Evolutionary conservation across 2,329 filamentous ascomycete species (phyloP), one percentile per base, ranked within the genome.

Genomic region (Aspergillus alliaceus): DNA sequence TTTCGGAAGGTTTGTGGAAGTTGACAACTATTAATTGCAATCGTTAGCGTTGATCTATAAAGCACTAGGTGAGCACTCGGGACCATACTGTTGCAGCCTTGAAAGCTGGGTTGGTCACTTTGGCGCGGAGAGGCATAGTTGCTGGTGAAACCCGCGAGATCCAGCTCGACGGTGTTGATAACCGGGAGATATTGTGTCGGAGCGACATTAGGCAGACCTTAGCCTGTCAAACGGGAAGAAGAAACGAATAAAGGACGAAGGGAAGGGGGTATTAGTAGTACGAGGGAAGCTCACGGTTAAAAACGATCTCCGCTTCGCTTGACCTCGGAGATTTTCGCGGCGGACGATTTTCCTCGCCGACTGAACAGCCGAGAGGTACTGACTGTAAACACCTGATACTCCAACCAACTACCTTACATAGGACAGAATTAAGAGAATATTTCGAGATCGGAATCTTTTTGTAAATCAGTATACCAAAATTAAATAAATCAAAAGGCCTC

Each of bases 71-170:
- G 22, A n/a, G 24, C 20, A 31, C 6, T 20, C 75, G 60, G 76
- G 88, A 85, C 75, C 79, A 79, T 70, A 82, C 77, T 67, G 76
- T 76, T 56, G 77, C 77, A 62, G 73, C 78, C 64, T 48, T 48
- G 44, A 85, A 80, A 52, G 82, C 82, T 64, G 86, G 80, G 73
- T 84, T 83, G 70, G 82, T 77, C 64, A 92, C 82, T 76, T 90
- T 93, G 60, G 90, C 90, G 80, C 86, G 87, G 63, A 96, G 82
- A 73, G 91, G 91, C 91, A 96, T 96, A 56, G 69, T 76, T 60
- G 74, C 74, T 59, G 71, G 65, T 27, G 69, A 66, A 64, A 69
- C 68, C 71, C 75, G 75, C 69, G 76, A 79, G 73, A 75, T 70
- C 76, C 76, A 76, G 74, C 77, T 78, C 75, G 75, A 70, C 75